Evolutionary conservation across 345 rosid genomes (phyloP).

Genomic region (Euphorbia tirucalli): DNA sequence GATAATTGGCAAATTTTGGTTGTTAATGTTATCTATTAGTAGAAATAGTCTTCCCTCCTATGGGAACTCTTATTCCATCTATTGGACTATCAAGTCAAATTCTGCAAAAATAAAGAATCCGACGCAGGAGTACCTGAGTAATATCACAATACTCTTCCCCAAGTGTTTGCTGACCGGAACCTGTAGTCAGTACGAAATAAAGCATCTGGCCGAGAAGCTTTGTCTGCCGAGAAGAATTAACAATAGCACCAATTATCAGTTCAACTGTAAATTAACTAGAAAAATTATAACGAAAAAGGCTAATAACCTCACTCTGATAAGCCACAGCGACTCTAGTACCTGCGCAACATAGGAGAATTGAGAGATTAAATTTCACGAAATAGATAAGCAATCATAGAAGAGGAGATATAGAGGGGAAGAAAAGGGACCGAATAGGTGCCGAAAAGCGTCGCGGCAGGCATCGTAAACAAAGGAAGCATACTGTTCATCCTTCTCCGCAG

Average conservation of each 20-base stretch:
- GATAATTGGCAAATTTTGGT: too few species aligned
- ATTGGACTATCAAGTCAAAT: background rate
- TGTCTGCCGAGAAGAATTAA: constrained; percentile 42
- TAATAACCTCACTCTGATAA: constrained; percentile 83
- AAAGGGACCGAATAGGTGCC: constrained; percentile 68
- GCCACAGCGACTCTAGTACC: constrained; percentile 85
- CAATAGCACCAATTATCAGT: background rate
- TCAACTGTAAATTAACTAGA: background rate
- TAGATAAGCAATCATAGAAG: background rate
- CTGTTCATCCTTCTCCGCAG: constrained; percentile 96
- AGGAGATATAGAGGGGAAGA: constrained; percentile 3
- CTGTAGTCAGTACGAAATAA: constrained; percentile 83
- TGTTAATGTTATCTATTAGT: background rate
- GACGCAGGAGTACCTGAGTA: constrained; percentile 55
- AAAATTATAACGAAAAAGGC: background rate
- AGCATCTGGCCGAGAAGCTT: constrained; percentile 89
- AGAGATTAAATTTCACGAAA: background rate
- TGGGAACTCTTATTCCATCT: background rate
- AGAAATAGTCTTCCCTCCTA: background rate
- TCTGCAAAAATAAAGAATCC: background rate
- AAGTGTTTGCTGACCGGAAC: constrained; percentile 91
- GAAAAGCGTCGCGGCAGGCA: constrained; percentile 92
- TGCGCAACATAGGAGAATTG: constrained; percentile 14
- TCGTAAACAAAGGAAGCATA: constrained; percentile 88
- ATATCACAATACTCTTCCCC: constrained; percentile 98